Evolutionary conservation across 139 green algal species (phyloP).

Genomic region (Coccomyxa sp.): DNA sequence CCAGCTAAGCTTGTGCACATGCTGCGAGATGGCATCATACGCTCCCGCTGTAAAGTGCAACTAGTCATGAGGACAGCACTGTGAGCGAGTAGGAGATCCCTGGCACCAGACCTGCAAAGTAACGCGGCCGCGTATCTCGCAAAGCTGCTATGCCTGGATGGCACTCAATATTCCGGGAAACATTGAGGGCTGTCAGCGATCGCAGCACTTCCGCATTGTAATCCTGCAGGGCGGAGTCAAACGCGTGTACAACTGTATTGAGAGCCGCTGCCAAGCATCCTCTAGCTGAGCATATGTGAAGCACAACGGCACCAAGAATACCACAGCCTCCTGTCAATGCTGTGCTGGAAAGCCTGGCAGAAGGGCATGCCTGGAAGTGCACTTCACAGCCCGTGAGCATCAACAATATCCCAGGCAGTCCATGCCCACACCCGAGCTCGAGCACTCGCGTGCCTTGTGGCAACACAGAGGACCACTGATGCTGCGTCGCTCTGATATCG

Average conservation of each 20-base stretch:
- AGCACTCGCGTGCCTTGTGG: conserved; percentile 60
- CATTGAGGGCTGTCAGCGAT: conserved; percentile 68
- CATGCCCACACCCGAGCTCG: conserved; percentile 91
- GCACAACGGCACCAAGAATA: too few relatives aligned
- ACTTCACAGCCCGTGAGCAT: conserved; percentile 58
- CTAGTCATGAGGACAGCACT: background rate
- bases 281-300: too few relatives aligned
- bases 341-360: background rate
- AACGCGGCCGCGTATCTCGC: background rate
- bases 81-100: background rate
- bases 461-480: background rate
- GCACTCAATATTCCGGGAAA: conserved; percentile 36
- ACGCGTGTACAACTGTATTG: background rate
- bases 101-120: background rate
- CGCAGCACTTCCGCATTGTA: conserved; percentile 79
- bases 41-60: background rate
- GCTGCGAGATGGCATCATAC: too few relatives aligned
- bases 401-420: conserved; percentile 77
- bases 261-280: background rate
- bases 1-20: too few relatives aligned
- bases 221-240: conserved; percentile 77
- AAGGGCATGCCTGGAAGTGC: conserved; percentile 55
- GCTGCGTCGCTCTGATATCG: too few relatives aligned
- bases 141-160: background rate
- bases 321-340: too few relatives aligned